Evolutionary conservation across 208 protist genomes (phyloP).

Genomic region (Wallacemonas sp.): DNA sequence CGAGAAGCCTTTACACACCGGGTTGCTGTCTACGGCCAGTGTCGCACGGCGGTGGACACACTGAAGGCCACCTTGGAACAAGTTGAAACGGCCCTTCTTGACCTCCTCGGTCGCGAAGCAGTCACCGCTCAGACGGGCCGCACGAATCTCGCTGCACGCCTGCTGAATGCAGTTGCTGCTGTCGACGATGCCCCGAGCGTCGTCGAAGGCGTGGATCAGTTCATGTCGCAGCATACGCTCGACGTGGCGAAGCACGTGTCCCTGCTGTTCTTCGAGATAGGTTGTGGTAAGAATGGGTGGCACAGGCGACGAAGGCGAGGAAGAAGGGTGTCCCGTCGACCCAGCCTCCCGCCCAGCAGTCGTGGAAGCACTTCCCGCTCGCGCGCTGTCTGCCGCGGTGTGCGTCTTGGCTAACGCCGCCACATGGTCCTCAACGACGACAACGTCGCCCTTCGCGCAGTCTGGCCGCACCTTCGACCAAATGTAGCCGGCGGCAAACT

Average conservation of each 20-base stretch:
- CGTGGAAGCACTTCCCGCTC: not conserved
- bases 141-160: conserved; percentile 94
- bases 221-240: conserved; percentile 92
- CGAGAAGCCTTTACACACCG: conserved; percentile 79
- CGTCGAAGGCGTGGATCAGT: conserved; percentile 94
- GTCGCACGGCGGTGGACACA: conserved; percentile 89
- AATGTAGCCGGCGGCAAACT: conserved; percentile 70
- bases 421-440: conserved; percentile 68
- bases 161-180: conserved; percentile 88
- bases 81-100: conserved; percentile 61
- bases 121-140: conserved; percentile 93
- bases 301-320: not conserved
- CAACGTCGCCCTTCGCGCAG: conserved; percentile 68
- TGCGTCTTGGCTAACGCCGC: not conserved
- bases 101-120: conserved; percentile 79
- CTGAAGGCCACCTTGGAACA: conserved; percentile 61
- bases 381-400: not conserved
- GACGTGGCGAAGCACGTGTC: conserved; percentile 31
- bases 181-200: conserved; percentile 87
- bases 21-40: conserved; percentile 85
- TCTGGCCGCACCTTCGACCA: conserved; percentile 59
- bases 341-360: not conserved
- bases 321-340: not conserved
- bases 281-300: not conserved
- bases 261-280: conserved; percentile 17